A percentile compares a stretch with the other conserved stretches of the same genome.
Evolutionary conservation across 73 alveolate genomes (phyloP).

Genomic region (Paramecium biaurelia): DNA sequence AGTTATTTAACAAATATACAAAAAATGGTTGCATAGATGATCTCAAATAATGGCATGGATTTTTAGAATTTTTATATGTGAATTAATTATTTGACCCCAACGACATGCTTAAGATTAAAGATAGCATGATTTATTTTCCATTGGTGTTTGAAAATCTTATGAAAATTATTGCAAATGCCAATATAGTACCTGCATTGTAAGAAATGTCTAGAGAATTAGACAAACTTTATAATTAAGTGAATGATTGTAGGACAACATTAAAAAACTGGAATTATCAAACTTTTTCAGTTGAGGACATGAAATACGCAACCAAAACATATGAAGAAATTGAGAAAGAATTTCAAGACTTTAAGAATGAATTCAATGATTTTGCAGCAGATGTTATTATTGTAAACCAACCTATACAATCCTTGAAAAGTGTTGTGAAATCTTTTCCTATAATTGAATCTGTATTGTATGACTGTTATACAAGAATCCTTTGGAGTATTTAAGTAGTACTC

Average conservation of each 20-base stretch:
- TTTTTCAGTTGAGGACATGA: constrained; percentile 18
- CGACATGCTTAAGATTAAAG: constrained; percentile 36
- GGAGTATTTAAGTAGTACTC: background rate
- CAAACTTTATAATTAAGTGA: constrained; percentile 14
- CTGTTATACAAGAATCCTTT: background rate
- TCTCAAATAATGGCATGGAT: constrained; percentile 12
- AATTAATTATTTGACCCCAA: constrained; percentile 15
- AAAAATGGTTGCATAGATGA: background rate
- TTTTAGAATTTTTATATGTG: constrained; percentile 28
- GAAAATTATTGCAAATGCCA: background rate
- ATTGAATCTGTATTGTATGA: background rate
- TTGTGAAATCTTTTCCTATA: background rate
- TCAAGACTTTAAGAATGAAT: constrained; percentile 22
- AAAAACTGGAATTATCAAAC: constrained; percentile 44
- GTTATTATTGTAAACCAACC: constrained; percentile 34
- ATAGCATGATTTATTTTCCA: constrained; percentile 11
- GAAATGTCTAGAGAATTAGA: constrained; percentile 12
- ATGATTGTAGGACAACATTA: constrained; percentile 44
- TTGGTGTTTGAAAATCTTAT: background rate
- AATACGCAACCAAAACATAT: constrained; percentile 29
- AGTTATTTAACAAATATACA: background rate
- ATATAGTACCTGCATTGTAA: background rate
- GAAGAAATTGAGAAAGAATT: constrained; percentile 28
- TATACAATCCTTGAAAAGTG: background rate
- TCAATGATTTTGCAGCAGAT: constrained; percentile 42